Evolutionary conservation across 1,284 basidiomycete genomes (phyloP).

Genomic region (Rhodotorula sp.): DNA sequence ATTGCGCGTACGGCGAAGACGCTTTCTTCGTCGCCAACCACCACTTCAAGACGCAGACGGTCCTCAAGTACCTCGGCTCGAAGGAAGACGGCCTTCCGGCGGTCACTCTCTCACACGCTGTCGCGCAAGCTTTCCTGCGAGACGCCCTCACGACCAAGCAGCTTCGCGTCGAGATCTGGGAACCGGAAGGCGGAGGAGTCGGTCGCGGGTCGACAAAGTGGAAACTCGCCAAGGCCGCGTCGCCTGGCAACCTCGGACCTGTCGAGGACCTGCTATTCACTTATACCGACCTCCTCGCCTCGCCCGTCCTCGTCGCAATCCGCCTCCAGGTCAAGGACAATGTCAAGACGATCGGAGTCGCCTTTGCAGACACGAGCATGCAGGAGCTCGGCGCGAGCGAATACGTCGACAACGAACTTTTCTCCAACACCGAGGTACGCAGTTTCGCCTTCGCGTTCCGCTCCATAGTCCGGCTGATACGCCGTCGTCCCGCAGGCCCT

Average conservation of each 20-base stretch:
- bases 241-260: slow-evolving; percentile 89
- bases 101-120: slow-evolving; percentile 72
- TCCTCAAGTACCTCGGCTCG: slow-evolving; percentile 76
- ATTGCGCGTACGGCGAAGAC: slow-evolving; percentile 83
- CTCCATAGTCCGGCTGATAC: neutral
- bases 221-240: slow-evolving; percentile 61
- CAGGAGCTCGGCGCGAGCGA: slow-evolving; percentile 67
- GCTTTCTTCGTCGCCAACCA: slow-evolving; percentile 81
- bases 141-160: slow-evolving; percentile 89
- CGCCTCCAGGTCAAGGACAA: slow-evolving; percentile 66
- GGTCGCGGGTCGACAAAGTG: slow-evolving; percentile 35
- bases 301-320: slow-evolving; percentile 89
- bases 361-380: slow-evolving; percentile 58
- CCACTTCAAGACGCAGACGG: slow-evolving; percentile 69
- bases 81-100: slow-evolving; percentile 61
- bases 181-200: slow-evolving; percentile 20
- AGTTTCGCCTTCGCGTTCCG: neutral
- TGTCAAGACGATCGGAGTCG: slow-evolving; percentile 55
- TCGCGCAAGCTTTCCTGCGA: slow-evolving; percentile 82
- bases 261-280: slow-evolving; percentile 92
- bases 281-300: slow-evolving; percentile 74
- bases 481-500: slow-evolving; percentile 65
- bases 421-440: slow-evolving; percentile 87
- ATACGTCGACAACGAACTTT: slow-evolving; percentile 91
- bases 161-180: slow-evolving; percentile 81